Evolutionary conservation across 2,329 filamentous ascomycete species (phyloP), one percentile per base, ranked within the genome.

Genomic region (Calonectria honghensis): DNA sequence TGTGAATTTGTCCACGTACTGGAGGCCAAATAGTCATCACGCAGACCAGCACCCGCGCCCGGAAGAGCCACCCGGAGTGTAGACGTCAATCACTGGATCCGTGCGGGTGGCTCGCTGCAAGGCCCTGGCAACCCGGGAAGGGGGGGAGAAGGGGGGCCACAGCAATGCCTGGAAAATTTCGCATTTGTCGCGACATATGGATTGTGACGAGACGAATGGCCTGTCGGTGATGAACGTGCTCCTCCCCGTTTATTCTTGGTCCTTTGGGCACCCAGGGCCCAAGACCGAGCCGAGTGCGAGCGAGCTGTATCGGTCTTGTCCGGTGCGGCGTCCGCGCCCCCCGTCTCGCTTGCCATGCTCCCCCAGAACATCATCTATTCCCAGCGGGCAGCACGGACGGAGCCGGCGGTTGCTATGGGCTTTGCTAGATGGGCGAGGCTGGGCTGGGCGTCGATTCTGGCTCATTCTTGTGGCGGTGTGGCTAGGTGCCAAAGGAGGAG

Each of bases 91-190:
- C 54, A 29, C 61, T 35, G 39, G 39, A 45, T 65, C 61, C 61
- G 39, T 65, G 61, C 61, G 61, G 61, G 39, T 65, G 61, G 61
- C 61, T 50, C 41, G 29, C 61, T 32, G 61, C 61, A 50, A 41
- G 39, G 29, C 61, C 61, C 39, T 48, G 41, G 41, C 32, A 39
- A 41, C 14, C 51, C 29, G 51, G 35, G 54, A 39, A 61, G 61
- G 61, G 57, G 57, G 39, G 27, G 6, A n/a, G 18, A 45, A 32
- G 51, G 51, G 51, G 51, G 18, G 13, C 51, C 51, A 54, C 35
- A 29, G 61, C 61, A 65, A 65, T 50, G 41, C 61, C 41, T 65
- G 61, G 45, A 65, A 48, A 50, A 65, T 65, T 65, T 65, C 41
- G 39, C 41, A 50, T 65, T 6, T 50, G 61, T 65, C 35, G 39